phyloP scores from a whole-genome alignment of 2,329 filamentous ascomycete species.

The Pleomassaria siparia region DNA sequence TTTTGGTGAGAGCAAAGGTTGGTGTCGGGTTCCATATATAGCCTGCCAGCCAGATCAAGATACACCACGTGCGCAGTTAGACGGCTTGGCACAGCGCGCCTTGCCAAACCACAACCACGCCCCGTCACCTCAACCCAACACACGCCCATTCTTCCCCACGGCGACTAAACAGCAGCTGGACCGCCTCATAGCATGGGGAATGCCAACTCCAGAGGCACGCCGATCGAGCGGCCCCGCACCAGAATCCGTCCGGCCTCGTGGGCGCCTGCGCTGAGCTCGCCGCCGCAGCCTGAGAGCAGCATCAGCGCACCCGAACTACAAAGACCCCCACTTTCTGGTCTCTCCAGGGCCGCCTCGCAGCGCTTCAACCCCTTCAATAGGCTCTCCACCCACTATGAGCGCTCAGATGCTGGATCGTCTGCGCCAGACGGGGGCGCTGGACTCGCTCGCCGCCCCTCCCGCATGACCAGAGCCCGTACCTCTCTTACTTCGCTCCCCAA shows the following conservation, averaged over 20 bases:
- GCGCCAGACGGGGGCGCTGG: slow-evolving; percentile 11
- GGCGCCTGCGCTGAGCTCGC: slow-evolving; percentile 27
- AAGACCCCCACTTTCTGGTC: slow-evolving; percentile 13
- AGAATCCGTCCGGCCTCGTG: slow-evolving; percentile 36
- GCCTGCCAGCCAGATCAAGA: too few relatives aligned
- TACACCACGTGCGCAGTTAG: neutral
- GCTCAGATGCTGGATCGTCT: slow-evolving; percentile 37
- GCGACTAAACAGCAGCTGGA: slow-evolving; percentile 27
- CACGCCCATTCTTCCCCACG: slow-evolving; percentile 15
- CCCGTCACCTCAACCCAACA: slow-evolving; percentile 9
- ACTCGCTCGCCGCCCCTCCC: slow-evolving; percentile 30
- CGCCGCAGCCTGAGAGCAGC: slow-evolving; percentile 19
- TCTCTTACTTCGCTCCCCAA: slow-evolving; percentile 38
- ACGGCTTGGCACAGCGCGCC: slow-evolving; percentile 2
- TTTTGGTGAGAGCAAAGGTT: too few relatives aligned
- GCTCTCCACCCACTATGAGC: slow-evolving; percentile 29
- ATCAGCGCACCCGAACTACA: slow-evolving; percentile 24
- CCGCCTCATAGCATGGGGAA: slow-evolving; percentile 41
- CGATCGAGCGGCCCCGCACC: slow-evolving; percentile 26
- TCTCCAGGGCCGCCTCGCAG: slow-evolving; percentile 24
- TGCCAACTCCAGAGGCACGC: slow-evolving; percentile 36
- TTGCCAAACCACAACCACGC: neutral
- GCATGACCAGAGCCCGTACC: slow-evolving; percentile 39
- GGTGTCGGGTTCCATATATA: too few relatives aligned
- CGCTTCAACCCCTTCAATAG: slow-evolving; percentile 33